phyloP scores from a whole-genome alignment of 257 asterid species.

The Eustoma russellianum region DNA sequence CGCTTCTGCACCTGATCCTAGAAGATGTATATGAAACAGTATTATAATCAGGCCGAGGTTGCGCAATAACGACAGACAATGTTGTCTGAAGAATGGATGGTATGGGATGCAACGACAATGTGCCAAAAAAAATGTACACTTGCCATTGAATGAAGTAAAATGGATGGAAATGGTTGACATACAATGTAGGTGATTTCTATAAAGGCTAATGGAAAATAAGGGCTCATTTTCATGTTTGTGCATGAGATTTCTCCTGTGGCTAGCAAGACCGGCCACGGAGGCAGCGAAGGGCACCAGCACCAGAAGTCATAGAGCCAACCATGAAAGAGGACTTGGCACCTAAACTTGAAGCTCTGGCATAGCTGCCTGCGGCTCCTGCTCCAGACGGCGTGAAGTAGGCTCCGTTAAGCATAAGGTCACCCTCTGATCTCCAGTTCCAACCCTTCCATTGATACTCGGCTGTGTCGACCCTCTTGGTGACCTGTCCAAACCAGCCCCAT shows the following conservation, averaged over 20 bases:
- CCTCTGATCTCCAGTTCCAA: conserved; percentile 97
- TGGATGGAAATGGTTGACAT: conserved; percentile 19
- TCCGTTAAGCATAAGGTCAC: conserved; percentile 85
- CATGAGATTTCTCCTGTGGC: conserved; percentile 11
- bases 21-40: conserved; percentile 24
- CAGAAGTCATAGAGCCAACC: conserved; percentile 62
- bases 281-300: conserved; percentile 75
- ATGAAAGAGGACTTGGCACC: conserved; percentile 91
- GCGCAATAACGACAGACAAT: conserved; percentile 21
- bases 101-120: conserved; percentile 14
- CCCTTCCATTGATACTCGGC: conserved; percentile 53
- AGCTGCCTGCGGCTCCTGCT: conserved; percentile 88
- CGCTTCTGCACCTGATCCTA: conserved; percentile 75
- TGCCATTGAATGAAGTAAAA: conserved; percentile 34
- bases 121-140: conserved; percentile 84
- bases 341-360: conserved; percentile 94
- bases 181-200: conserved; percentile 24
- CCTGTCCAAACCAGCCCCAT: conserved; percentile 33
- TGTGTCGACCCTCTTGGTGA: conserved; percentile 85
- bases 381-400: conserved; percentile 92
- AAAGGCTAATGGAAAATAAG: conserved; percentile 2
- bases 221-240: conserved; percentile 14
- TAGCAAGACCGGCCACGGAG: conserved; percentile 67
- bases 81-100: conserved; percentile 1
- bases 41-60: conserved; percentile 82